A percentile compares a stretch with the other conserved stretches of the same genome.
These are phyloP conservation scores for Neoarthrinium moseri DNA, from an alignment of 2,329 filamentous ascomycete genomes.

Conservation along the genomic window DNA sequence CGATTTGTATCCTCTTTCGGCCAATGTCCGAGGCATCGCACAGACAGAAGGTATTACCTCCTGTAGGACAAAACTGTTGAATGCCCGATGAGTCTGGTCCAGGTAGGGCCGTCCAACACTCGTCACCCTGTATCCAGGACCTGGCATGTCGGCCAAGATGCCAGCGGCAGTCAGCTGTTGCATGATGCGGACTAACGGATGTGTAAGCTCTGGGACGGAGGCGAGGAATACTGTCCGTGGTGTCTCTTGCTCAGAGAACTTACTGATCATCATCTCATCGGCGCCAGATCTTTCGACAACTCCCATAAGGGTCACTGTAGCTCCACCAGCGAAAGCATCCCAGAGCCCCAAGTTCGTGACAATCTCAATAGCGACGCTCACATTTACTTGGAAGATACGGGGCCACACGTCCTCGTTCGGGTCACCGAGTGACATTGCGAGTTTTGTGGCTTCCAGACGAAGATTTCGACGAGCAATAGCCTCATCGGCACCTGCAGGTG, in stretches of 20 bases:
- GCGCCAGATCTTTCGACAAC: background rate
- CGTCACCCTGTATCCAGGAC: background rate
- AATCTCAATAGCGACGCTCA: background rate
- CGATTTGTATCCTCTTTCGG: background rate
- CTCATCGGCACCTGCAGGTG: background rate
- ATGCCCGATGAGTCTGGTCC: background rate
- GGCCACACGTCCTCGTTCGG: background rate
- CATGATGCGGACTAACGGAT: background rate
- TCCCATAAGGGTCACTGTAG: background rate
- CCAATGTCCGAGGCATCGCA: background rate
- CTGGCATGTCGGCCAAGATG: background rate
- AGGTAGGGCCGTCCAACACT: background rate
- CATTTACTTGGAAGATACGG: background rate
- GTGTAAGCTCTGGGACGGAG: no score
- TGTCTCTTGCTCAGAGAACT: background rate
- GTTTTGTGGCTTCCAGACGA: background rate
- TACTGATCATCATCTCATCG: conserved; percentile 1
- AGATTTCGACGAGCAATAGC: background rate
- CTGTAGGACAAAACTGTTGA: background rate
- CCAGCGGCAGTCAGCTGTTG: background rate
- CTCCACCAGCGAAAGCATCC: background rate
- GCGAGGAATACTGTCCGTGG: no score
- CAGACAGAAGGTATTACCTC: background rate
- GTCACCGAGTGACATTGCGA: background rate
- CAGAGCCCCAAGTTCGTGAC: background rate